Base-by-base conservation (phyloP, 2,329 filamentous ascomycete genomes). In the Microsporum canis region DNA sequence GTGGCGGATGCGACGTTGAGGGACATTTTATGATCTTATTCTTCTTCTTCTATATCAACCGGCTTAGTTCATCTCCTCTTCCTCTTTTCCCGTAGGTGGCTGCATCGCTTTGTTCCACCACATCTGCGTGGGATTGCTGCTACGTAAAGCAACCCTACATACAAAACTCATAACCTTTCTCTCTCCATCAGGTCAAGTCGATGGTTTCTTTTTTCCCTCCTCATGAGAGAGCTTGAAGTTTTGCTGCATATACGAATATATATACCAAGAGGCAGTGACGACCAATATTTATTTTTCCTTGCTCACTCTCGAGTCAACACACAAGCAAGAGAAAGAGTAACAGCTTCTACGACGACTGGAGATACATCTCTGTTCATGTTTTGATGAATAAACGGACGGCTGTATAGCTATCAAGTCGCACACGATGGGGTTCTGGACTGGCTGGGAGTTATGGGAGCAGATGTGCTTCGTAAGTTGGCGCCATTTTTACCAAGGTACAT, bases 381-480 rank as follows among this genome's bases (percentile, higher is more conserved):
- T 12, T 3, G 1, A 29, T 51, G 14, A 33, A 51, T 29, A 51
- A 31, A 51, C 23, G 23, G 45, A 51, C 45, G 27, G 45, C 8
- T 51, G 4, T 51, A 14, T 12, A 29, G 29, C 45, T 51, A 12
- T 29, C 27, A 29, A 12, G n/a, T 14, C 31, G 8, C 51, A 36
- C 51, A 75, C 75, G 70, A 61, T 58, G n/a, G 31, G 31, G 43
- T 89, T 90, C 73, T 89, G 88, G 73, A 69, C 78, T 47, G 79
- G 76, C 57, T 95, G 90, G 91, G 78, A 82, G 67, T 77, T 94
- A 68, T 96, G 91, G 91, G 84, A 94, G 79, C 85, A 95, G 77
- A 86, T 96, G 85, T 88, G 86, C 59, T 89, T 95, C 77, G 91
- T 95, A 78, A 79, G 88, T 80, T 27, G 27, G 27, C 29, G 34